Evolutionary conservation across 1,284 basidiomycete genomes (phyloP).

Genomic region (Mycena citricolor): DNA sequence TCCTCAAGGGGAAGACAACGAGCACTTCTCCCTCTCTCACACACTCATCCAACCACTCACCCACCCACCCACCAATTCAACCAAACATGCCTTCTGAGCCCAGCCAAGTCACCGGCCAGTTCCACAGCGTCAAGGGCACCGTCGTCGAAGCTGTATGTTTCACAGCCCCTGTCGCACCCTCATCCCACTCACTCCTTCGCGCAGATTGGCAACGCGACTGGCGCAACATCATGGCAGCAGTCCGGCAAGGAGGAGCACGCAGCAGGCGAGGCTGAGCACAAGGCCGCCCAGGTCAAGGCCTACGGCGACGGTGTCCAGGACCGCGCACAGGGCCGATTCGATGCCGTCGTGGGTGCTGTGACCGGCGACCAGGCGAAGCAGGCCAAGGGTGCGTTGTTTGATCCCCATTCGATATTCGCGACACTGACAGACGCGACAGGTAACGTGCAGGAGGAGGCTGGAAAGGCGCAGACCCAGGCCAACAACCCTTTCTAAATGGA

Average conservation of each 20-base stretch:
- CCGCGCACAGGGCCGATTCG: constrained; percentile 64
- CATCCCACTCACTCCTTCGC: neutral
- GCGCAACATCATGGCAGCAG: constrained; percentile 43
- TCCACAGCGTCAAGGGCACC: constrained; percentile 37
- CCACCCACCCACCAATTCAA: neutral
- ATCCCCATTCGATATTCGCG: too few relatives aligned
- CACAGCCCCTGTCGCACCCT: neutral
- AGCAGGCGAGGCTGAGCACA: constrained; percentile 65
- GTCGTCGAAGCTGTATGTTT: constrained; percentile 44
- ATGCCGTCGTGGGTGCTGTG: constrained; percentile 65
- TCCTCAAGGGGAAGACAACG: too few relatives aligned
- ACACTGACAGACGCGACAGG: neutral
- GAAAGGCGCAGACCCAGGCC: constrained; percentile 2
- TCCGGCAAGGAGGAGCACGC: constrained; percentile 59
- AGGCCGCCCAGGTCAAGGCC: constrained; percentile 54
- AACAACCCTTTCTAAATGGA: constrained; percentile 1
- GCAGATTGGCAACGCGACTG: constrained; percentile 44
- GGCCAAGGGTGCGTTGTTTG: constrained; percentile 27
- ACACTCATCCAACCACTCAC: too few relatives aligned
- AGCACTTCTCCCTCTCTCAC: too few relatives aligned
- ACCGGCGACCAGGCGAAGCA: constrained; percentile 36
- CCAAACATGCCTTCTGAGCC: neutral
- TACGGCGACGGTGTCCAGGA: constrained; percentile 63
- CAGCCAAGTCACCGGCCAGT: constrained; percentile 14
- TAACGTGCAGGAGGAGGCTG: constrained; percentile 7